phyloP scores from a whole-genome alignment of 306 rosid species.

The Casuarina glauca region DNA sequence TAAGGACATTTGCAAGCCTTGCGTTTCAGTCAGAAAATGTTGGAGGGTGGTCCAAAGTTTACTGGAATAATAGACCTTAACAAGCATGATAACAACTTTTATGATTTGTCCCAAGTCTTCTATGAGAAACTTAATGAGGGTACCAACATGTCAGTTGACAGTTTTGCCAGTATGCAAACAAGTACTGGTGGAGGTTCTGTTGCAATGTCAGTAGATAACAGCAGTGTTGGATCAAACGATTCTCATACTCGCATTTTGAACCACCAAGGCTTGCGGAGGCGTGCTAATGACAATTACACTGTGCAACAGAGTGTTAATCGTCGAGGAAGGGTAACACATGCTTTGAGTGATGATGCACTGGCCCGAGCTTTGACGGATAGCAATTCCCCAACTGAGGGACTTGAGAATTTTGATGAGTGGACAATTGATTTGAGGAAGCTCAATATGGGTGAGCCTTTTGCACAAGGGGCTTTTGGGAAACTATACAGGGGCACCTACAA shows the following conservation, averaged over 20 bases:
- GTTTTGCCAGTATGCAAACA: constrained; percentile 80
- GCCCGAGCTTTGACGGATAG: constrained; percentile 88
- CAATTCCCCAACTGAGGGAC: constrained; percentile 75
- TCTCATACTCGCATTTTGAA: constrained; percentile 89
- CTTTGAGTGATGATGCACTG: constrained; percentile 87
- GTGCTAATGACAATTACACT: constrained; percentile 74
- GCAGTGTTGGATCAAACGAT: constrained; percentile 95
- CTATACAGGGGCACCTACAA: constrained; percentile 12
- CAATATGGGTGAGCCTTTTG: constrained; percentile 17
- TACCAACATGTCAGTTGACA: constrained; percentile 91
- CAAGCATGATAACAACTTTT: constrained; percentile 57
- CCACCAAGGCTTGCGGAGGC: constrained; percentile 79
- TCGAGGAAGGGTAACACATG: constrained; percentile 85
- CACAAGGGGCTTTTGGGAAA: constrained; percentile 17
- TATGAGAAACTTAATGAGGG: constrained; percentile 88
- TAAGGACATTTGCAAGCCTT: constrained; percentile 42
- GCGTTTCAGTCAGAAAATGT: constrained; percentile 54
- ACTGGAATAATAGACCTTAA: constrained; percentile 76
- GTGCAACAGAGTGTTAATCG: constrained; percentile 76
- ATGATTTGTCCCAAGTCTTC: constrained; percentile 87
- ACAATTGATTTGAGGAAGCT: constrained; percentile 15
- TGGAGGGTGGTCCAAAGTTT: constrained; percentile 84
- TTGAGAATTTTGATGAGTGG: constrained; percentile 43
- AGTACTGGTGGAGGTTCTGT: constrained; percentile 90
- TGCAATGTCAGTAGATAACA: constrained; percentile 88